Base-by-base conservation (phyloP, 163 green algal species). In the Prototheca wickerhamii region DNA sequence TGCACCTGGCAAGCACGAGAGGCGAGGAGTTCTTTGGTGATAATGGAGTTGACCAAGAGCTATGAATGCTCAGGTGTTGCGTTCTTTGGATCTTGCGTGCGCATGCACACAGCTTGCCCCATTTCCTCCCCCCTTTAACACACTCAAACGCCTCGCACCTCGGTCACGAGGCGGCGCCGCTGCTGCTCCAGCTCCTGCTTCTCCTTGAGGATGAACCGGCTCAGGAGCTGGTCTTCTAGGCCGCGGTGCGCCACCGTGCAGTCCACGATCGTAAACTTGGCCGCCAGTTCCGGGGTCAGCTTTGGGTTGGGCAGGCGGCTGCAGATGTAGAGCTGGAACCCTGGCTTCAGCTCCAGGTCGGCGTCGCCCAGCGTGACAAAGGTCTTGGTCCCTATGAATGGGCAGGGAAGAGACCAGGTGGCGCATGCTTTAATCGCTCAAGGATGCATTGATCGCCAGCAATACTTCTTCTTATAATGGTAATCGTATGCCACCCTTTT, bases 141-240 rank as follows among this genome's bases (percentile, higher is more conserved):
- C 28, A 40, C 58, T n/a, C 8, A 26, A 35, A 3, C 25, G 1
- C 49, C 0, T 4, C 31, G 6, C 31, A 95, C 90, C 73, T 96
- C 91, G 58, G 91, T 86, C 65, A 94, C 67, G 67, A 97, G 83
- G 61, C 81, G 75, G 72, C 89, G 82, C 4, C 90, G 76, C 81
- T 96, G 88, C 76, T 94, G 87, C 82, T 96, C 87, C 68, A 97
- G 82, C 75, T 96, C 90, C 64, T 84, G 76, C 80, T 95, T 94
- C 82, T 97, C 91, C 75, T 93, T 92, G 31, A 91, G 74, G 64
- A 97, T 94, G n/a, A 96, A 83, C 65, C 88, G 88, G 74, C 82
- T 88, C 62, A 97, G 84, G 66, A 97, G 85, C 79, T 97, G 91
- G 65, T 97, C 90, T 77, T 97, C 91, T 63, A 97, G 80, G 15